Evolutionary conservation across 306 rosid genomes (phyloP).

Genomic region (Sophora flavescens): DNA sequence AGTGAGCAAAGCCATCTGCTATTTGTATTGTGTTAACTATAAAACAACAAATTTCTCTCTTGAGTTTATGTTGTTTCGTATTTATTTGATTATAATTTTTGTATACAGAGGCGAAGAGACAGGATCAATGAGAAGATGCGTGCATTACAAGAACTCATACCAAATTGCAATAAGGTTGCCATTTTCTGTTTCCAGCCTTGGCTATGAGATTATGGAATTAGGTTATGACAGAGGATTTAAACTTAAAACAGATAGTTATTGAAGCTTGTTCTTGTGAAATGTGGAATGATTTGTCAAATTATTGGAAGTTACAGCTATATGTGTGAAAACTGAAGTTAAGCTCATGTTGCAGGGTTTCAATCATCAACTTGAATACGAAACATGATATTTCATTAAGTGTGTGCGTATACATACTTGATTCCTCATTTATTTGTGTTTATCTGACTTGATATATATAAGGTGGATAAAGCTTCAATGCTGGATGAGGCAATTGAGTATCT

Average conservation of each 20-base stretch:
- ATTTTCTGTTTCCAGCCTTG: slow-evolving; percentile 20
- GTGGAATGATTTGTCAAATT: slow-evolving; percentile 20
- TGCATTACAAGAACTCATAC: slow-evolving; percentile 96
- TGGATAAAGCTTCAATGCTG: slow-evolving; percentile 99
- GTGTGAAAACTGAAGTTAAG: slow-evolving; percentile 42
- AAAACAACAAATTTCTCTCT: slow-evolving; percentile 19
- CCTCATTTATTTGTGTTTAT: slow-evolving; percentile 43
- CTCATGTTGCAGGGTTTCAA: slow-evolving; percentile 32
- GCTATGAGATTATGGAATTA: slow-evolving; percentile 30
- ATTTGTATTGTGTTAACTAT: slow-evolving; percentile 14
- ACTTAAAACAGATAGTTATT: slow-evolving; percentile 13
- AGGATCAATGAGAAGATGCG: slow-evolving; percentile 99
- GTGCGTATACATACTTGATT: slow-evolving; percentile 13
- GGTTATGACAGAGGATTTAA: slow-evolving; percentile 33
- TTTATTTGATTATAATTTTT: slow-evolving; percentile 45
- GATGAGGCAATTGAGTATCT: slow-evolving; percentile 99
- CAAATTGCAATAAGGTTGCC: slow-evolving; percentile 93
- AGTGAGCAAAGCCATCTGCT: slow-evolving; percentile 62
- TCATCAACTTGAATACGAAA: slow-evolving; percentile 33
- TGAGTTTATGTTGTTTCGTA: slow-evolving; percentile 37
- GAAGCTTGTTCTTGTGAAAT: slow-evolving; percentile 40
- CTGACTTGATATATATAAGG: slow-evolving; percentile 60
- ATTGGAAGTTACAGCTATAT: slow-evolving; percentile 10
- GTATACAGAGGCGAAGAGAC: slow-evolving; percentile 88
- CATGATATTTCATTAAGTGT: slow-evolving; percentile 21